Conservation (phyloP, 1,284 basidiomycete species). For the Ganoderma lingzhi region DNA sequence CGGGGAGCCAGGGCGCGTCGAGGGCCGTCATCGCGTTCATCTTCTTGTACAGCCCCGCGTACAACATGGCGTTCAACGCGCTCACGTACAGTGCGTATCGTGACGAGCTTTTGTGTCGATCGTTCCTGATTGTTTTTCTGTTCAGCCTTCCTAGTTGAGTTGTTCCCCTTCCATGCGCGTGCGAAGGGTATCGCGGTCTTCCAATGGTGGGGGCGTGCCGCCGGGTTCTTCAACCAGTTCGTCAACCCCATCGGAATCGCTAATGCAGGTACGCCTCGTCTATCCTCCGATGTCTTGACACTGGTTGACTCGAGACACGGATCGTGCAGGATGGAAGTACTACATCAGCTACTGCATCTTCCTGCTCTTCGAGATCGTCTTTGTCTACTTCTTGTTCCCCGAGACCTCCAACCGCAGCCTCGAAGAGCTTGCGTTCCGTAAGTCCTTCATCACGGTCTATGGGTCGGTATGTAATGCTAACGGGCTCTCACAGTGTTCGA, state of each 20-base stretch:
- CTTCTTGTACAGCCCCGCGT: constrained; percentile 73
- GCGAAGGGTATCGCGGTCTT: constrained; percentile 73
- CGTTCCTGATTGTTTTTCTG: neutral
- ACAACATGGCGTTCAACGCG: constrained; percentile 71
- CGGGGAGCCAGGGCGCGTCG: constrained; percentile 53
- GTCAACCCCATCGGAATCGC: constrained; percentile 73
- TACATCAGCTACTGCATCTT: constrained; percentile 42
- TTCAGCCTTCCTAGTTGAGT: constrained; percentile 69
- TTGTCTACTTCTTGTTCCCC: constrained; percentile 61
- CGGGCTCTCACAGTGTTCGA: constrained; percentile 51
- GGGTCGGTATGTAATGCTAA: neutral
- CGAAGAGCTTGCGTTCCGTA: constrained; percentile 68
- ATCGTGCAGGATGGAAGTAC: constrained; percentile 41
- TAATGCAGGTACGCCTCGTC: constrained; percentile 48
- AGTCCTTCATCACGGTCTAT: constrained; percentile 34
- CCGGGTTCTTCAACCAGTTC: constrained; percentile 75
- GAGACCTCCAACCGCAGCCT: constrained; percentile 60
- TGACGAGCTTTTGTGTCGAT: neutral
- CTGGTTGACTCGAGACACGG: neutral
- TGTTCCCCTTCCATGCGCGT: constrained; percentile 70
- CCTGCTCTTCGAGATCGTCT: constrained; percentile 55
- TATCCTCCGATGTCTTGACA: too few species aligned
- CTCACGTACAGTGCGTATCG: constrained; percentile 59
- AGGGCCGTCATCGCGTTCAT: constrained; percentile 66
- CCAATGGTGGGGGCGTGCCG: constrained; percentile 64